Evolutionary conservation across 495 filamentous ascomycete genomes (phyloP), one percentile per base, ranked within the genome.

Genomic region (Podospora pseudocomata): DNA sequence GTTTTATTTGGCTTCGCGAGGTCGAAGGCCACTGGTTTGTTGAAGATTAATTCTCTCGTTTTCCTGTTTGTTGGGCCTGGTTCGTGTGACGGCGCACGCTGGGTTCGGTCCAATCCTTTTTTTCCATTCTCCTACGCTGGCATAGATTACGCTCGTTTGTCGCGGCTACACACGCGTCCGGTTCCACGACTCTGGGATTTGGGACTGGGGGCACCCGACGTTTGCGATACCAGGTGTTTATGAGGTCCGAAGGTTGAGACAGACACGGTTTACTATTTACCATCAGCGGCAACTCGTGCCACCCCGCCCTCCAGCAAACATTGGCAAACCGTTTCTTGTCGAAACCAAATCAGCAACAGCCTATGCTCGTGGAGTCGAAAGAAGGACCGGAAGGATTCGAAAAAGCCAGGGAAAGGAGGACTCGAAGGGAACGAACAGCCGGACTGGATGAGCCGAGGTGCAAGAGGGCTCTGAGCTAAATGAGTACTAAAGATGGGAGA

Each of bases 401-500:
- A 60, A 62, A 66, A 32, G 66, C 53, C 26, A 60, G 68, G 56
- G 39, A 70, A 75, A 68, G 68, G 60, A 70, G 69, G 56, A 60
- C 56, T 20, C 64, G 62, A 65, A 16, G n/a, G 2, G 56, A 73
- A 54, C 64, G 16, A 59, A 64, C 20, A 56, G 20, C 30, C 49
- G 16, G 71, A 49, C 65, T 68, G 72, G 60, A 75, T 75, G 74
- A 67, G 39, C n/a, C n/a, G 72, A 32, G 64, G 71, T 67, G 64
- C 67, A 70, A 69, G 66, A 56, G 67, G 58, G 73, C 39, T 62
- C 71, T 63, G 67, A 70, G 64, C 77, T 82, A 80, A 82, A 84
- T 84, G 82, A 83, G 75, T 81, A 74, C 75, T 75, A 79, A 81
- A 78, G 75, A 84, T 84, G 82, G 79, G 71, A 79, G 79, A 74